These are phyloP conservation scores for Melanopsichium pennsylvanicum DNA, from an alignment of 1,284 basidiomycete species.

Conservation along the genomic window DNA sequence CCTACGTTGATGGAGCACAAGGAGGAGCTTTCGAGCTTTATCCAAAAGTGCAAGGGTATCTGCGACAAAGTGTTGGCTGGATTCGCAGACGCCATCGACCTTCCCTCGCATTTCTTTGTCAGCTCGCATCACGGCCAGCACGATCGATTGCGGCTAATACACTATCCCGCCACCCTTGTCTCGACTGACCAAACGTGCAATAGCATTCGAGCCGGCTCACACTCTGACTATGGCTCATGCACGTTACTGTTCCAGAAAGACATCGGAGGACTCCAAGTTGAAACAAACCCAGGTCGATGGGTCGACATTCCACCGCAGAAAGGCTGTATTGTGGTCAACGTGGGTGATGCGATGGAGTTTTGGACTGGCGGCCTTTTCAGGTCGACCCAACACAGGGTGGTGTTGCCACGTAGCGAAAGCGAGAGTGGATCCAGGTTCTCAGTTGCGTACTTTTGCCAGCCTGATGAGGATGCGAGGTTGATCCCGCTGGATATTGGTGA, in stretches of 20 bases:
- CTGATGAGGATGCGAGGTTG: slow-evolving; percentile 45
- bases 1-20: slow-evolving; percentile 9
- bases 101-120: slow-evolving; percentile 26
- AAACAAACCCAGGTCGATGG: slow-evolving; percentile 66
- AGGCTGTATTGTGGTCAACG: slow-evolving; percentile 82
- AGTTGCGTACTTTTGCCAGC: slow-evolving; percentile 57
- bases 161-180: slow-evolving; percentile 49
- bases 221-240: slow-evolving; percentile 79
- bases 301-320: slow-evolving; percentile 79
- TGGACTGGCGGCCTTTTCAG: slow-evolving; percentile 52
- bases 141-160: slow-evolving; percentile 55
- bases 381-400: slow-evolving; percentile 56
- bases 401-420: slow-evolving; percentile 35
- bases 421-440: slow-evolving; percentile 50
- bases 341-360: slow-evolving; percentile 76
- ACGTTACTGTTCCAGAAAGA: slow-evolving; percentile 85
- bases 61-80: slow-evolving; percentile 35
- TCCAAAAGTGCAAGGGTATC: slow-evolving; percentile 45
- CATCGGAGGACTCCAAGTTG: slow-evolving; percentile 82
- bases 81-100: slow-evolving; percentile 47
- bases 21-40: slow-evolving; percentile 25
- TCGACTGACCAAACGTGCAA: neutral
- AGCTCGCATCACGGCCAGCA: slow-evolving; percentile 41
- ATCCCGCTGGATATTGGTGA: slow-evolving; percentile 26
- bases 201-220: slow-evolving; percentile 54